Evolutionary conservation across 768 basidiomycete species (phyloP), one percentile per base, ranked within the genome.

Genomic region (Leccinum imitatum): DNA sequence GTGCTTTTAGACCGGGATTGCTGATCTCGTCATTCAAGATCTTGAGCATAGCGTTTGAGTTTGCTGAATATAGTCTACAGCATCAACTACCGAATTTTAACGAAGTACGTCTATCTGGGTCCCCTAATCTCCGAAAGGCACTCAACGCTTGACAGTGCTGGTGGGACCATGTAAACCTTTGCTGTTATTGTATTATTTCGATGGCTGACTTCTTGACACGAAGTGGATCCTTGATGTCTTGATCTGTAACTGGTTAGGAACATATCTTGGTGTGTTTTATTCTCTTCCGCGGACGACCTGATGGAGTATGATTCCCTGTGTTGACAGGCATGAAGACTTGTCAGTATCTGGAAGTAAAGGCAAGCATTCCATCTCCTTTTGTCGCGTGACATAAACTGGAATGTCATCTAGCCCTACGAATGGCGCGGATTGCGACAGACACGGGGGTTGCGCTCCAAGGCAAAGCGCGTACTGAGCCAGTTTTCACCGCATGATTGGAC

Each of bases 401-500:
- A 15, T 61, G 30, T 57, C 50, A 63, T 63, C 19, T 62, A 93
- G 91, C 89, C 87, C 46, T 93, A 91, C 68, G 86, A 84, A 63
- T 93, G 91, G 92, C 87, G 91, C 56, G 92, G 92, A 14, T 80
- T 92, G 65, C 82, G 86, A 58, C 87, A 91, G 73, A 89, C 85
- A 57, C 85, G 83, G 63, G 91, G 91, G 23, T 71, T 94, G 39
- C 84, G 90, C 47, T 86, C 87, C 8, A 93, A 93, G 70, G 89
- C 91, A 25, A 84, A 81, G 60, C 84, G 92, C 21, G 89, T 93
- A 41, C 74, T 93, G 46, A 89, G 84, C 62, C 92, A 93, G 67
- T 91, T 93, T 71, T 90, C 90, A 9, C 92, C 92, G 13, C 89
- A 91, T 61, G 91, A 93, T 66, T 94, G 90, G 76, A 93, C 91